Base-by-base conservation (phyloP, 805 yeast species). In the Candida montana region DNA sequence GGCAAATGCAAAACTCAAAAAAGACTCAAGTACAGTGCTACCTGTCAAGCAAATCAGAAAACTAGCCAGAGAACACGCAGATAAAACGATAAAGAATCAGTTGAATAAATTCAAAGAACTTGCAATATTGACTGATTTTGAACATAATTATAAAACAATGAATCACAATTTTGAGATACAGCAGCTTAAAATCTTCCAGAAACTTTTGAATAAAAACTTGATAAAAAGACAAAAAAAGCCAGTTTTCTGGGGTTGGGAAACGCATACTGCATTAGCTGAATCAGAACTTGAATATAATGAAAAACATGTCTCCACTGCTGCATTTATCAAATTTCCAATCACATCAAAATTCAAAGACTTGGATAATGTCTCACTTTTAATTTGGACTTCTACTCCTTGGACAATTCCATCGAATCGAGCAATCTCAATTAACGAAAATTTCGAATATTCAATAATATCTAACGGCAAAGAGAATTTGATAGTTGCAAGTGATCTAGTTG, bases 321-420 rank as follows among this genome's bases (percentile, higher is more conserved):
- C 77, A 0, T 80, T 72, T 55, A 77, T 84, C 7, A 79, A 75
- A 50, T 89, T 84, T 50, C 89, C 89, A 9, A 48, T 81, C 2
- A 39, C 54, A 1, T 31, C 70, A 1, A 39, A 47, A 18, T 41
- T 41, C 31, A 41, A 37, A 35, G 40, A 28, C 4, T 11, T 41
- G 16, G 18, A 37, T 3, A 41, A 37, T 8, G 73, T 70, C 7
- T 34, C 39, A 7, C n/a, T 44, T 2, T 55, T 85, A 46, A 87
- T 93, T 42, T 93, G 99, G 99, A 93, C 99, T 0, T 90, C 96
- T 1, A 93, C 99, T 1, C 97, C 99, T 0, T 93, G 99, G 99
- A 93, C 99, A 0, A 69, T 93, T 26, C 85, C 87, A 5, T 81
- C 96, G 0, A 93, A 93, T 57, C 71, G 74, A 47, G 97, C 97